phyloP scores from a whole-genome alignment of 495 filamentous ascomycete genomes.

The Haplographium delicatum region DNA sequence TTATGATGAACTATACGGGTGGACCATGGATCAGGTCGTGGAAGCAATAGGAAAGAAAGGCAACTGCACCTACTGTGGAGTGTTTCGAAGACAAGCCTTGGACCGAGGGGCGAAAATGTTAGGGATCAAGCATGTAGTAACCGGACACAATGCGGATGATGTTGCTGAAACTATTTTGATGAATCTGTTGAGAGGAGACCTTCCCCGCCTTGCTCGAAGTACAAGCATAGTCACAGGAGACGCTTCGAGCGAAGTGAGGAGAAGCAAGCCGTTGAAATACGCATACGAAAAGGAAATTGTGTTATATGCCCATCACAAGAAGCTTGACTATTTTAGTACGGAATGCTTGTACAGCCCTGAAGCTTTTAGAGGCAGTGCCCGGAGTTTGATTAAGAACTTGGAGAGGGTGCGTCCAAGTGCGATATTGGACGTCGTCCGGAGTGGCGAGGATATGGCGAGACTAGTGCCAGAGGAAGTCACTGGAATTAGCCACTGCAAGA shows the following conservation, averaged over 20 bases:
- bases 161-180: slow-evolving; percentile 98
- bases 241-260: slow-evolving; percentile 68
- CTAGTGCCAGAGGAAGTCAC: slow-evolving; percentile 61
- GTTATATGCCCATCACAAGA: slow-evolving; percentile 91
- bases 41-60: slow-evolving; percentile 95
- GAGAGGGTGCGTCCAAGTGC: slow-evolving; percentile 90
- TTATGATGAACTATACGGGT: slow-evolving; percentile 92
- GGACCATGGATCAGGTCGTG: slow-evolving; percentile 99
- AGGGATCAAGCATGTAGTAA: slow-evolving; percentile 90
- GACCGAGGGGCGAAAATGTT: slow-evolving; percentile 86
- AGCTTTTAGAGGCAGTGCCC: slow-evolving; percentile 91
- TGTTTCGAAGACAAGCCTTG: slow-evolving; percentile 90
- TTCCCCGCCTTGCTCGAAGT: slow-evolving; percentile 78
- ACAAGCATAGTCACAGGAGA: slow-evolving; percentile 90
- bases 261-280: slow-evolving; percentile 95
- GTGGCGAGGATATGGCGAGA: slow-evolving; percentile 92
- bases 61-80: slow-evolving; percentile 98
- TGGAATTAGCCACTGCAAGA: slow-evolving; percentile 27
- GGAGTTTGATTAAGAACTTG: slow-evolving; percentile 88
- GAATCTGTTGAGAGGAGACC: slow-evolving; percentile 88
- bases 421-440: slow-evolving; percentile 89
- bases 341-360: slow-evolving; percentile 98
- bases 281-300: slow-evolving; percentile 99
- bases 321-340: slow-evolving; percentile 95
- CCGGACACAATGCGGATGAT: slow-evolving; percentile 96